Evolutionary conservation across 495 filamentous ascomycete genomes (phyloP), one percentile per base, ranked within the genome.

Genomic region (Aspergillus indologenus): DNA sequence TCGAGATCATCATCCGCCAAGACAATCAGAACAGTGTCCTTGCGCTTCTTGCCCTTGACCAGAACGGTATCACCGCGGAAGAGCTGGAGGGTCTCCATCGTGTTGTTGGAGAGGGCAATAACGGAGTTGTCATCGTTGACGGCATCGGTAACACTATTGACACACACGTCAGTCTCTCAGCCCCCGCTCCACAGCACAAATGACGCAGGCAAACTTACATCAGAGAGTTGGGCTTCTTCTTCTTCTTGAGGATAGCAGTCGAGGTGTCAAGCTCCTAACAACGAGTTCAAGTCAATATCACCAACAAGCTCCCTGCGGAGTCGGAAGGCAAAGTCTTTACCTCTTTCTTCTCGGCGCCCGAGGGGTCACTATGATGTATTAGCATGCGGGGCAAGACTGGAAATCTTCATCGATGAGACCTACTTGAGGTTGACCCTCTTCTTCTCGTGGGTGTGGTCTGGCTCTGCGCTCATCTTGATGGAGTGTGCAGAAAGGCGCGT

Each of bases 211-310:
- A 42, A 62, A 75, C 89, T 68, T 82, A 92, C 91, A 98, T 96
- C 75, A 98, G 76, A 60, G 90, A 92, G 79, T 98, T 98, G 59
- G 92, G 92, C 92, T 98, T 98, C 92, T 98, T 98, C 86, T 98
- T 98, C 84, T 96, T 97, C 81, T 96, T 97, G 64, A 98, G 85
- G 62, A 98, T 98, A 64, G 94, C 94, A 18, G 95, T 98, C n/a
- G 94, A 83, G 46, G 89, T 93, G 66, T 96, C 93, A 68, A 96
- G 88, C 61, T 87, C 87, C 91, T 95, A 69, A n/a, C 43, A 63
- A 2, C 34, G 19, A 53, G 50, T 59, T n/a, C 57, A 19, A 40
- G 64, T 76, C 61, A 79, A 71, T 64, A 65, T 58, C 58, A 52
- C 22, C 43, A 45, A 22, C 18, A 31, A 47, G 44, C 42, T 20